phyloP scores from a whole-genome alignment of 2,329 filamentous ascomycete genomes.

The Pseudogymnoascus sp. region DNA sequence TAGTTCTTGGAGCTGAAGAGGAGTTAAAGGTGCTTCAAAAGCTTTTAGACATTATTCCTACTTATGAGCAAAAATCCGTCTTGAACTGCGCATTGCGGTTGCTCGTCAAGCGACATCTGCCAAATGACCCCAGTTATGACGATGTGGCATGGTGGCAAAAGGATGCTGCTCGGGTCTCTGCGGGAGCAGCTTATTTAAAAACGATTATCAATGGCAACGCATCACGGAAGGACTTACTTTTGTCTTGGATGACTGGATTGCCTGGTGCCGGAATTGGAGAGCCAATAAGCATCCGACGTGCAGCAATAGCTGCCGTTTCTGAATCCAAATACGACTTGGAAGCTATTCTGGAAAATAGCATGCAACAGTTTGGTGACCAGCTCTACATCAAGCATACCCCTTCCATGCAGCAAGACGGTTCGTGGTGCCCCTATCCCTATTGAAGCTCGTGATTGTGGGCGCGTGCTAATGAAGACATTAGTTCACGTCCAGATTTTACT shows the following conservation, averaged over 20 bases:
- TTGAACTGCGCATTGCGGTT: slow-evolving; percentile 23
- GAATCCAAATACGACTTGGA: slow-evolving; percentile 44
- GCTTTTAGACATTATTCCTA: slow-evolving; percentile 22
- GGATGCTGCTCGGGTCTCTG: slow-evolving; percentile 39
- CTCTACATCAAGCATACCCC: slow-evolving; percentile 81
- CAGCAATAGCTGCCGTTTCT: slow-evolving; percentile 51
- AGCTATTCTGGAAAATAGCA: slow-evolving; percentile 56
- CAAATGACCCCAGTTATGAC: slow-evolving; percentile 21
- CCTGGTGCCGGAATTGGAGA: slow-evolving; percentile 59
- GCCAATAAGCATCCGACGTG: slow-evolving; percentile 57
- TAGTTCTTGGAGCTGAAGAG: slow-evolving; percentile 12
- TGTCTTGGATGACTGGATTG: slow-evolving; percentile 57
- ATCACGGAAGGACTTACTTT: slow-evolving; percentile 44
- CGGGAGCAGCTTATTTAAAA: slow-evolving; percentile 50
- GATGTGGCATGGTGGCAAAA: slow-evolving; percentile 26
- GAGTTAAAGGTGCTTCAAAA: slow-evolving; percentile 18
- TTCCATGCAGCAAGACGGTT: slow-evolving; percentile 82
- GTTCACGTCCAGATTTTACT: slow-evolving; percentile 74
- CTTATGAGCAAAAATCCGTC: slow-evolving; percentile 26
- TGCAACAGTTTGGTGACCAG: slow-evolving; percentile 73
- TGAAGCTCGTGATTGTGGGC: slow-evolving; percentile 9
- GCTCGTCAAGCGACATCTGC: slow-evolving; percentile 23
- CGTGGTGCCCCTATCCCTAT: slow-evolving; percentile 18
- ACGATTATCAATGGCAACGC: slow-evolving; percentile 41
- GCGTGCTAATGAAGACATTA: slow-evolving; percentile 33